A percentile compares a stretch with the other conserved stretches of the same genome.
phyloP scores from a whole-genome alignment of 2,329 filamentous ascomycete species.

The Claviceps africana region DNA sequence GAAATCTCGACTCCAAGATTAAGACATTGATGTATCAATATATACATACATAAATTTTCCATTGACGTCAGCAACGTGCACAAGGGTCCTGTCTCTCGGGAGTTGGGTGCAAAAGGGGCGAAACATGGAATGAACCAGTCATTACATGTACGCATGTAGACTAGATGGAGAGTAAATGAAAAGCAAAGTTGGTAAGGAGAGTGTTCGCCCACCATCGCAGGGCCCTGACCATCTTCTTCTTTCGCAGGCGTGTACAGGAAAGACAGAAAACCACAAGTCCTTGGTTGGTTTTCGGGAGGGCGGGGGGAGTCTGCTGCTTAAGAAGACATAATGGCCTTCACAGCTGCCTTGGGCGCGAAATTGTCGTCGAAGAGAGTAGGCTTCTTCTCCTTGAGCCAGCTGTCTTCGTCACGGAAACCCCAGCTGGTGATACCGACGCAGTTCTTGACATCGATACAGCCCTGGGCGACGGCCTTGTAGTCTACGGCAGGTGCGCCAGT shows the following conservation, averaged over 20 bases:
- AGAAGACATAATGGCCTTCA: background rate
- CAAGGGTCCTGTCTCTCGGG: no score
- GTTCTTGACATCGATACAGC: slow-evolving; percentile 41
- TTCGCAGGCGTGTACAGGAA: background rate
- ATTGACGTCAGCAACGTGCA: no score
- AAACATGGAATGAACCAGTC: background rate
- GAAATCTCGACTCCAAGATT: no score
- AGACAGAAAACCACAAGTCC: no score
- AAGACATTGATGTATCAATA: no score
- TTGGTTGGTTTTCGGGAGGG: no score
- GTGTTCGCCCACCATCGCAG: background rate
- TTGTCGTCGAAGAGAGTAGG: slow-evolving; percentile 40
- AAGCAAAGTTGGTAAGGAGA: background rate
- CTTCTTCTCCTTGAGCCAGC: slow-evolving; percentile 33
- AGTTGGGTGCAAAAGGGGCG: background rate
- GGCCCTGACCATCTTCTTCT: background rate
- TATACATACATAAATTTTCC: no score
- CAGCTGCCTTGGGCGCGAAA: slow-evolving; percentile 13
- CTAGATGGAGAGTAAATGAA: background rate
- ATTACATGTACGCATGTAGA: background rate
- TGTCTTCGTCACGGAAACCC: slow-evolving; percentile 32
- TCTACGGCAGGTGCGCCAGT: slow-evolving; percentile 38
- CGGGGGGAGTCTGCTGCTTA: no score
- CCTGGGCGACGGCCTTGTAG: slow-evolving; percentile 43
- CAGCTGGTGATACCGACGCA: slow-evolving; percentile 56